A percentile compares a stretch with the other conserved stretches of the same genome.
These are phyloP conservation scores for Crucihimalaya himalaica DNA, from an alignment of 345 rosid genomes.

Conservation along the genomic window DNA sequence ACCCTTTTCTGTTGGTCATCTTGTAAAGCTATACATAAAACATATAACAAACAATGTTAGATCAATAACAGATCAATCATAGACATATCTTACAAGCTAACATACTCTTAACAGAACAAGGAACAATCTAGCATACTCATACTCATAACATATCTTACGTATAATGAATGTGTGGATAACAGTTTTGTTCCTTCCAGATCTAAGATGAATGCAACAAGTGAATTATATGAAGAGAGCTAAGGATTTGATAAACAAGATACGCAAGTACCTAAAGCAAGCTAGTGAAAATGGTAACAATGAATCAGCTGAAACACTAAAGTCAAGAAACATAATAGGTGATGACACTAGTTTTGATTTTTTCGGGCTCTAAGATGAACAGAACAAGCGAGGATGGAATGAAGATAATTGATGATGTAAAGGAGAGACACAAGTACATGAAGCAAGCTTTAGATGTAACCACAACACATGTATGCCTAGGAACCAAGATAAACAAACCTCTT, in stretches of 20 bases:
- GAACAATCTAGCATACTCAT: too few species aligned
- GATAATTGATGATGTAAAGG: neutral
- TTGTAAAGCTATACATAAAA: too few species aligned
- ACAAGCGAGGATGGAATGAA: neutral
- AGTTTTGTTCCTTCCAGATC: neutral
- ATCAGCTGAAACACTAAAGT: neutral
- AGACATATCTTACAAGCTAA: too few species aligned
- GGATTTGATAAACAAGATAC: neutral
- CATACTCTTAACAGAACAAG: too few species aligned
- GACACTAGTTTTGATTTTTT: slow-evolving; percentile 1
- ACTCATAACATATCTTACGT: too few species aligned
- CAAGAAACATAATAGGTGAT: slow-evolving; percentile 9
- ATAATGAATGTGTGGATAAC: neutral
- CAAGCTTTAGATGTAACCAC: neutral
- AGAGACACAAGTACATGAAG: neutral
- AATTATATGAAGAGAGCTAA: neutral
- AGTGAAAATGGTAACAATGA: neutral
- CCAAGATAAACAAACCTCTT: slow-evolving; percentile 4
- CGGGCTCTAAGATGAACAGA: slow-evolving; percentile 12
- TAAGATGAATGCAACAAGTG: neutral
- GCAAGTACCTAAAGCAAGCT: neutral
- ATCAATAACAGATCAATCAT: too few species aligned
- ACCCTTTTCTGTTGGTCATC: too few species aligned
- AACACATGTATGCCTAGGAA: slow-evolving; percentile 12
- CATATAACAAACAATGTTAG: too few species aligned